phyloP scores from a whole-genome alignment of 352 stramenopile species.

The Globisporangium ultimum region DNA sequence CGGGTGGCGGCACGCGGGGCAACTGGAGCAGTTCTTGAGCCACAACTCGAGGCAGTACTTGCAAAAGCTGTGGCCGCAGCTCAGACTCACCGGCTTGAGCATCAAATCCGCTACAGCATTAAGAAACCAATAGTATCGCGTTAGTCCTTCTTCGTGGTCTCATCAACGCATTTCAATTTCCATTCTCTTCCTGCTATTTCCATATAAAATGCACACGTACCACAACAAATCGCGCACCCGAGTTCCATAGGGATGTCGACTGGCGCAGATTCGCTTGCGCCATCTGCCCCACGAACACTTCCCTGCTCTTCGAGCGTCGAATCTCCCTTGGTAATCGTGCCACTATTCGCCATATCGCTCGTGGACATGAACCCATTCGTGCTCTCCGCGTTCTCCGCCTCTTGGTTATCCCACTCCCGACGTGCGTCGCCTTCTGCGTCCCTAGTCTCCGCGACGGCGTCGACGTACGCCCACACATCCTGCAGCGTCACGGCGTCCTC shows the following conservation, averaged over 20 bases:
- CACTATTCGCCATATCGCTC: neutral
- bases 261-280: neutral
- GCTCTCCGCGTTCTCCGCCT: neutral
- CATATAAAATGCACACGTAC: constrained; percentile 14
- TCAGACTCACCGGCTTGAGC: constrained; percentile 35
- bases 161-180: too few relatives aligned
- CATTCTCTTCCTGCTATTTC: neutral
- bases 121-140: neutral
- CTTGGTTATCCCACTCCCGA: neutral
- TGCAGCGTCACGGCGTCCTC: constrained; percentile 12
- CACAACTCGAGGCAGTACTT: constrained; percentile 40
- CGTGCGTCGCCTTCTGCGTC: too few relatives aligned
- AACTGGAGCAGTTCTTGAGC: constrained; percentile 32
- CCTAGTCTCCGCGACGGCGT: neutral
- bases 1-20: constrained; percentile 31
- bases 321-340: neutral
- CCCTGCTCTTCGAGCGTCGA: neutral
- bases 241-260: constrained; percentile 27
- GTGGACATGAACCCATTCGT: neutral
- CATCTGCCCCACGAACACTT: neutral
- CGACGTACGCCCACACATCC: constrained; percentile 10
- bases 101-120: constrained; percentile 33
- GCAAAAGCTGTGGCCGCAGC: constrained; percentile 48
- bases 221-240: constrained; percentile 37
- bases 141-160: neutral